Evolutionary conservation across 2,329 filamentous ascomycete genomes (phyloP).

Genomic region (Hymenoscyphus fructigenus): DNA sequence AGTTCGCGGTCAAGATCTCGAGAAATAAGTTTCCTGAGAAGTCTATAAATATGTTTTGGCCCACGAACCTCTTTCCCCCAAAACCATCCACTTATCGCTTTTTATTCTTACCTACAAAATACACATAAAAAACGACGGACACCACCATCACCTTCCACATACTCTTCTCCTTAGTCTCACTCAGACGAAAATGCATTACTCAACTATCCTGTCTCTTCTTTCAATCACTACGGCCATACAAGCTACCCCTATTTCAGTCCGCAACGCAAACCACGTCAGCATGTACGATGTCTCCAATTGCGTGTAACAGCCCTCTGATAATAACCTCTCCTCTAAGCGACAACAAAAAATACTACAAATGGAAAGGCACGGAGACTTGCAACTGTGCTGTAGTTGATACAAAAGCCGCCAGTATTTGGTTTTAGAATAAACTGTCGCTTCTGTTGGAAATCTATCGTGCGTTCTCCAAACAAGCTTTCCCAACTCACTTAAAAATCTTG

Average conservation of each 20-base stretch:
- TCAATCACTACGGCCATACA: neutral
- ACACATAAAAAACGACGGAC: too few relatives aligned
- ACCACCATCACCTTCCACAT: too few relatives aligned
- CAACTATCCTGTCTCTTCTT: neutral
- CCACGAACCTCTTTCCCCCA: too few relatives aligned
- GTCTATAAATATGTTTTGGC: too few relatives aligned
- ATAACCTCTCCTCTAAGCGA: neutral
- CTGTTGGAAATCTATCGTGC: too few relatives aligned
- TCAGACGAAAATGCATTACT: conserved; percentile 1
- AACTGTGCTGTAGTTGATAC: neutral
- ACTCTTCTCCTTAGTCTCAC: neutral
- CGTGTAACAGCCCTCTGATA: neutral
- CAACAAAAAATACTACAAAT: neutral
- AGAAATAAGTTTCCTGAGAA: too few relatives aligned
- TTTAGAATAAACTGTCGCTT: too few relatives aligned
- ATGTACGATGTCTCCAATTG: neutral
- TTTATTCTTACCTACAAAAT: too few relatives aligned
- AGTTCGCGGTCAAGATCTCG: too few relatives aligned
- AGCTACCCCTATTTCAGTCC: neutral
- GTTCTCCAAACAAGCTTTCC: neutral
- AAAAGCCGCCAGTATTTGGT: neutral
- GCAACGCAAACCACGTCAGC: neutral
- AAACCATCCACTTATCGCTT: too few relatives aligned
- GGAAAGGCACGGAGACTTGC: neutral
- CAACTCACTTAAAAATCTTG: neutral